Base-by-base conservation (phyloP, 2,329 filamentous ascomycete species). In the Beauveria varroae region DNA sequence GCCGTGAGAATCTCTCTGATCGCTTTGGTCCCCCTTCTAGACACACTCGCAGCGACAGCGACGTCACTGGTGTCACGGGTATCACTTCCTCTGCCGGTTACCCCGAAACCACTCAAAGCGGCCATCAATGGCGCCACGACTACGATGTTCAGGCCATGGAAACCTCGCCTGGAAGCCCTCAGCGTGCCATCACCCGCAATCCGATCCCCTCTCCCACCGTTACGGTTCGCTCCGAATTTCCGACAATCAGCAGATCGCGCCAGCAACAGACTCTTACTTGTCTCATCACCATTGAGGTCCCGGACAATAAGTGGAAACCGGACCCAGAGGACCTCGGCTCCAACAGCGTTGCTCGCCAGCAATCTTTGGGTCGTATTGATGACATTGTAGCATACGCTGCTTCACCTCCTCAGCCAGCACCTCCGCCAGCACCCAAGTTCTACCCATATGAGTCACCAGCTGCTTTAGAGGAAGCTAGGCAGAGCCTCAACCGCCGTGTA, bases 81-180 rank as follows among this genome's bases (percentile, higher is more conserved):
- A 78, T 84, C 28, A 81, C 86, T 10, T 95, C 91, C 1, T 92
- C 90, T 1, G 86, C 82, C 24, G 91, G 93, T 51, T 96, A 96
- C 70, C 83, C 87, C 28, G 90, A 93, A 64, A 87, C 87, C 3
- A 86, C 86, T 18, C 86, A 90, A 67, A 88, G 85, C 68, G 84
- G 83, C 7, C 84, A 84, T 43, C 81, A 83, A 46, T 85, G 93
- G 67, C 88, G 89, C 60, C 92, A 97, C 70, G 93, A 98, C 71
- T 98, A 96, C 70, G 95, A 98, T 70, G 85, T 96, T 18, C 93
- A 98, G 73, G 92, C 93, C 3, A 96, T 97, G 91, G 93, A 97
- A 74, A 91, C 90, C 0, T 89, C 87, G 40, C 81, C 96, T 20
- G 84, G 85, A 65, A 92, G 86, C 73, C 89, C 91, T 6, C 62